A percentile compares a stretch with the other conserved stretches of the same genome.
Conservation (phyloP, 148 eudicot species). For the Mesembryanthemum crystallinum region DNA sequence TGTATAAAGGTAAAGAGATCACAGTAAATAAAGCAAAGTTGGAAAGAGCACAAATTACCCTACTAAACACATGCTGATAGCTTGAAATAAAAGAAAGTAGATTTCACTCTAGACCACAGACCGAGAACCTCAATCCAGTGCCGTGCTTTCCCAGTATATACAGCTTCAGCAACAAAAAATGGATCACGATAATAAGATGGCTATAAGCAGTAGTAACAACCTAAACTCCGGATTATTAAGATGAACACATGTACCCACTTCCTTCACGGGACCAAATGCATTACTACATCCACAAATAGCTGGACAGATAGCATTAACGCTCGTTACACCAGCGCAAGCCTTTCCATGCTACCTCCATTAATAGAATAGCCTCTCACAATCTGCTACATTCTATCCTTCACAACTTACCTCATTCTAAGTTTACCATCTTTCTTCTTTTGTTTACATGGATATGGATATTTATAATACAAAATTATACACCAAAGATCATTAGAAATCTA, state of each 20-base stretch:
- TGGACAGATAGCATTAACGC: not conserved
- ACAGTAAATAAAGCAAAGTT: too few relatives aligned
- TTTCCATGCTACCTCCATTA: not conserved
- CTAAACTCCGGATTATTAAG: not conserved
- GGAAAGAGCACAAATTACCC: not conserved
- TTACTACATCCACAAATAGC: not conserved
- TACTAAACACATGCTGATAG: not conserved
- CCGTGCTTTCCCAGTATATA: not conserved
- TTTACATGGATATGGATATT: not conserved
- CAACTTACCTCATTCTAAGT: not conserved
- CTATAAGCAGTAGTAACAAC: not conserved
- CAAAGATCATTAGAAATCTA: not conserved
- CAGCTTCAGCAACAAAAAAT: not conserved
- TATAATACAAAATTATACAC: not conserved
- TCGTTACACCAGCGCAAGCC: not conserved
- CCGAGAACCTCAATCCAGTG: not conserved
- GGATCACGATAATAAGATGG: not conserved
- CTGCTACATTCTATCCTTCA: constrained; percentile 2
- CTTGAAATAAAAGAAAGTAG: not conserved
- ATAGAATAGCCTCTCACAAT: not conserved
- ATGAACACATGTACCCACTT: not conserved
- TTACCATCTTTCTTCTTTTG: not conserved
- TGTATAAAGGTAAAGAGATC: too few relatives aligned
- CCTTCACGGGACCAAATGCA: too few relatives aligned
- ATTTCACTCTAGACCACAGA: not conserved